Base-by-base conservation (phyloP, 2,329 filamentous ascomycete genomes). In the Calonectria hongkongensis region DNA sequence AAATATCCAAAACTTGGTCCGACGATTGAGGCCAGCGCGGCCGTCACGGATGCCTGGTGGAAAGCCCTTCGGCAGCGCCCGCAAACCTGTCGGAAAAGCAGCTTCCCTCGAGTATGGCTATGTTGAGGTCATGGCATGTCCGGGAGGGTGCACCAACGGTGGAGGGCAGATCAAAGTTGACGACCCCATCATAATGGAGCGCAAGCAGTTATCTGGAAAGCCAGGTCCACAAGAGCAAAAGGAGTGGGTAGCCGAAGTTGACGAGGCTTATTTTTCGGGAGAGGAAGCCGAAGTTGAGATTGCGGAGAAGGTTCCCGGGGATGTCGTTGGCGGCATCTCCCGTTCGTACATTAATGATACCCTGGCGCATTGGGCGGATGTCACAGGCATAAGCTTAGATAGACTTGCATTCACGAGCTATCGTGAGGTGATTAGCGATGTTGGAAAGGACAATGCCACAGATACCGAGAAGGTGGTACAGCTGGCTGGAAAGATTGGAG, bases 71-170 rank as follows among this genome's bases (percentile, higher is more conserved):
- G 90, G 88, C 1, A 89, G 87, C 66, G 89, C 86, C 51, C 89
- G 89, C 71, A 89, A 87, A 74, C 87, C 87, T 7, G 86, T 83
- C 18, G 90, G 86, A 8, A 90, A 89, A 78, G 79, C 86, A 21
- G 82, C 84, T 21, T 80, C 83, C 21, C 84, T 90, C 8, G 95
- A 98, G 43, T 96, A 96, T 82, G 90, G 94, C n/a, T 98, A 98
- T 84, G 94, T 98, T 33, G 97, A 99, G 85, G 97, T 99, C 71
- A 99, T 99, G 97, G 97, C 97, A 16, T 99, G 97, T 83, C 97
- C 97, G 0, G 97, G 97, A n/a, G 97, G 97, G 3, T 99, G 97
- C 86, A 99, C 97, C 68, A 99, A 99, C 79, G 97, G 97, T 2
- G 97, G 97, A 45, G 97, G 97, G 0, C 97, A 99, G 86, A 93